phyloP scores from a whole-genome alignment of 148 eudicot genomes.

The Euryodendron excelsum region DNA sequence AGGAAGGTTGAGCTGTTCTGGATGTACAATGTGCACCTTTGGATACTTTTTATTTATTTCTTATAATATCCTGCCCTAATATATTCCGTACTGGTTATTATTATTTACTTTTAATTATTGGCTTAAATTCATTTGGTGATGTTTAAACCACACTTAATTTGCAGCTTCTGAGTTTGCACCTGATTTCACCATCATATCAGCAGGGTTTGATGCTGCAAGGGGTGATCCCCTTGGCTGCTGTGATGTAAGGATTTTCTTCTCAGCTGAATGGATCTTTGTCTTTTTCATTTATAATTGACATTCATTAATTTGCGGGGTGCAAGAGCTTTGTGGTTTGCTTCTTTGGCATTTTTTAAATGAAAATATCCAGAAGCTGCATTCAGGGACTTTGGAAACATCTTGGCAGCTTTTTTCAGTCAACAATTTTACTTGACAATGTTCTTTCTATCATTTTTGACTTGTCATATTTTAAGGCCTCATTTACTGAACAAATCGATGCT shows the following conservation, averaged over 20 bases:
- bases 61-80: background rate
- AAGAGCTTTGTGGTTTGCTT: background rate
- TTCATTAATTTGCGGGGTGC: background rate
- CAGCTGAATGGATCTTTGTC: background rate
- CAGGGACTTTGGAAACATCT: background rate
- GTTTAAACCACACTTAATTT: slow-evolving; percentile 15
- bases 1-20: background rate
- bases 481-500: background rate
- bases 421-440: background rate
- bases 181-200: slow-evolving; percentile 89
- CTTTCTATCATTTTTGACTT: background rate
- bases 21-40: too few relatives aligned
- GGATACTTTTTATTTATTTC: background rate
- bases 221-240: slow-evolving; percentile 99
- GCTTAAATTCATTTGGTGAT: background rate
- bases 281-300: background rate
- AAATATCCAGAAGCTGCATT: background rate
- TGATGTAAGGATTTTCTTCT: slow-evolving; percentile 58
- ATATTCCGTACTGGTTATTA: background rate
- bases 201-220: slow-evolving; percentile 99
- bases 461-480: background rate
- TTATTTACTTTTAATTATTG: background rate
- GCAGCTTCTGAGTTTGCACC: slow-evolving; percentile 89
- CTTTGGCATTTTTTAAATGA: background rate
- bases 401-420: background rate